Evolutionary conservation across 805 yeast species (phyloP), one percentile per base, ranked within the genome.

Genomic region (Diddensiella transvaalensis): DNA sequence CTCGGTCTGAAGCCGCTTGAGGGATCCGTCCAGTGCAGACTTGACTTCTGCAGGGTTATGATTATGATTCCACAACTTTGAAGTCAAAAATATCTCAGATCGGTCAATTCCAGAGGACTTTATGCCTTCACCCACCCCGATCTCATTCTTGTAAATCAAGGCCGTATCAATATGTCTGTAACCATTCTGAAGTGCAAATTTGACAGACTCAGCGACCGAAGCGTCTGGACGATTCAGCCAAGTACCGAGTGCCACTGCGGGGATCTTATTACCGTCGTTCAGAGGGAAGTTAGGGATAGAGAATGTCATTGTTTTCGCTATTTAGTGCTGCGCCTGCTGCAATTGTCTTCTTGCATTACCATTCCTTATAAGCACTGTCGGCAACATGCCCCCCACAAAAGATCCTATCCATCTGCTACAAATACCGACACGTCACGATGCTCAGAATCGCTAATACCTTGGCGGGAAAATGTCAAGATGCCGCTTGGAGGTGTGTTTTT

Each of bases 181-280:
- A 3, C 87, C 87, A 11, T 47, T 60, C 40, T 65, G 55, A 52
- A 81, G 65, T 8, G 83, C 85, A 19, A 67, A 57, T 54, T 68
- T 68, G 1, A 75, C 76, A 23, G 68, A 60, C 22, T 55, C 54
- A 21, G 51, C 56, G 18, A 53, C 49, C 22, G 83, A 79, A 26
- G 71, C 73, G 29, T 70, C 69, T n/a, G 66, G 53, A 38, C 76
- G 76, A 8, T 82, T 78, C 52, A 76, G 68, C 50, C 82, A 83
- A 22, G 83, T 80, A 10, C 93, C 93, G 32, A 85, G 70, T 0
- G 87, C 90, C 35, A 84, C 61, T 2, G 82, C 82, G 3, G 91
- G 91, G 15, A 35, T 35, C 6, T 13, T 10, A 15, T 35, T 13
- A 17, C 39, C 36, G 18, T 30, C 33, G 24, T 42, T 42, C 3